Evolutionary conservation across 2,329 filamentous ascomycete species (phyloP).

Genomic region (Dendryphion nanum): DNA sequence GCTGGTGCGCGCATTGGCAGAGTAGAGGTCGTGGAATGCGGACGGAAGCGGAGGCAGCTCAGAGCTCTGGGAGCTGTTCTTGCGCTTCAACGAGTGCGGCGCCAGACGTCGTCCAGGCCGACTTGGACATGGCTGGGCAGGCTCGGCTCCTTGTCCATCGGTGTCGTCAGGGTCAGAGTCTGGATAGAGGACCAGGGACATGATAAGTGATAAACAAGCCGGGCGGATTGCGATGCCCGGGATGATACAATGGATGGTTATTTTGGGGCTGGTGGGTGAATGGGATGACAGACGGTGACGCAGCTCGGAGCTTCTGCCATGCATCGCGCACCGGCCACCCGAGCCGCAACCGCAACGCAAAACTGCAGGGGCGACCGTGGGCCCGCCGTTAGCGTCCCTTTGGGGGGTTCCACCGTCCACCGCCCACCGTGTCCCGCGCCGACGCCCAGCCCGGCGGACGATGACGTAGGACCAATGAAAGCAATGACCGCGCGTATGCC

Average conservation of each 20-base stretch:
- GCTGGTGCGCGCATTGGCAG: constrained; percentile 73
- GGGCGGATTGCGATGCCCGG: constrained; percentile 1
- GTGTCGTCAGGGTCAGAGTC: constrained; percentile 59
- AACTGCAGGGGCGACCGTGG: too few relatives aligned
- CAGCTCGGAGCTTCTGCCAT: neutral
- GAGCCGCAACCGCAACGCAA: too few relatives aligned
- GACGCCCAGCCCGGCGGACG: too few relatives aligned
- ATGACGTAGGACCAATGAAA: too few relatives aligned
- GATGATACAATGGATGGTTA: too few relatives aligned
- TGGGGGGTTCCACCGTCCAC: too few relatives aligned
- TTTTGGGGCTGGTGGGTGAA: neutral
- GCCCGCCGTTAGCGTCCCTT: too few relatives aligned
- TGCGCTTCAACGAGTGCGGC: constrained; percentile 29
- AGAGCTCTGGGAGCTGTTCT: constrained; percentile 18
- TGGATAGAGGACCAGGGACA: constrained; percentile 33
- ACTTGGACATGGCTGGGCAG: neutral
- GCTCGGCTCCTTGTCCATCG: constrained; percentile 10
- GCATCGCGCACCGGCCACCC: too few relatives aligned
- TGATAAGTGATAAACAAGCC: constrained; percentile 17
- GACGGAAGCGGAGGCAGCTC: constrained; percentile 72
- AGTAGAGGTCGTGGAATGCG: constrained; percentile 86
- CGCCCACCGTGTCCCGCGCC: too few relatives aligned
- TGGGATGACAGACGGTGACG: neutral
- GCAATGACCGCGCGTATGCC: too few relatives aligned
- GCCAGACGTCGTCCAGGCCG: too few relatives aligned